Evolutionary conservation across 306 rosid species (phyloP).

Genomic region (Lotus japonicus): DNA sequence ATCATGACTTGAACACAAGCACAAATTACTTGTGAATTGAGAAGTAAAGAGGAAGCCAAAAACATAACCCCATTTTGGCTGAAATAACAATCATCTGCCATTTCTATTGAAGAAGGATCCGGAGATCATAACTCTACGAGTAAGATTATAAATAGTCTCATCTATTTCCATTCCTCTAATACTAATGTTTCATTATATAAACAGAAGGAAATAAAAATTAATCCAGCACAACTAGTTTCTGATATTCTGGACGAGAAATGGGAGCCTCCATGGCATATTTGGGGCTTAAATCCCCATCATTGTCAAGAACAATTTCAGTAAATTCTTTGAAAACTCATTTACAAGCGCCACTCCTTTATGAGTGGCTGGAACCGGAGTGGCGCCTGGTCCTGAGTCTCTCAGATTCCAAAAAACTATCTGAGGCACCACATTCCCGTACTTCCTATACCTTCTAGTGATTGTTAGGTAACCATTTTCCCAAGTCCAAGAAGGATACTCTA

Average conservation of each 20-base stretch:
- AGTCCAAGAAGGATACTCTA: conserved; percentile 8
- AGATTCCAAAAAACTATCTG: conserved; percentile 73
- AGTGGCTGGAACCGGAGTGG: conserved; percentile 40
- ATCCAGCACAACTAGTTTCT: conserved; percentile 36
- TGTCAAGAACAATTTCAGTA: conserved; percentile 48
- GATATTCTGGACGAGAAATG: conserved; percentile 37
- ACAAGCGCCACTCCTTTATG: conserved; percentile 64
- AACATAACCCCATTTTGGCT: too few relatives aligned
- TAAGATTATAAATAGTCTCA: too few relatives aligned
- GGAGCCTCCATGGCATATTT: conserved; percentile 34
- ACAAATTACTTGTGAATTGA: too few relatives aligned
- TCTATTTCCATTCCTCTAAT: not conserved
- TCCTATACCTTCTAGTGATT: conserved; percentile 42
- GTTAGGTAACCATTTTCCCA: conserved; percentile 72
- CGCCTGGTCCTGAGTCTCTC: conserved; percentile 42
- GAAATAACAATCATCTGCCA: too few relatives aligned
- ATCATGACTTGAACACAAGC: too few relatives aligned
- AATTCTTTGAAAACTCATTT: conserved; percentile 71
- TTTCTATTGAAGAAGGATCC: too few relatives aligned
- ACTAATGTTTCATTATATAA: not conserved
- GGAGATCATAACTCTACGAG: too few relatives aligned
- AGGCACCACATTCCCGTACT: conserved; percentile 48
- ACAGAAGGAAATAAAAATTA: not conserved
- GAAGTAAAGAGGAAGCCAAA: too few relatives aligned
- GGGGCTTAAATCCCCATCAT: conserved; percentile 37